Percentiles rank a stretch among this genome's conserved stretches.
phyloP scores from a whole-genome alignment of 2,329 filamentous ascomycete species.

The Fusarium multiceps region DNA sequence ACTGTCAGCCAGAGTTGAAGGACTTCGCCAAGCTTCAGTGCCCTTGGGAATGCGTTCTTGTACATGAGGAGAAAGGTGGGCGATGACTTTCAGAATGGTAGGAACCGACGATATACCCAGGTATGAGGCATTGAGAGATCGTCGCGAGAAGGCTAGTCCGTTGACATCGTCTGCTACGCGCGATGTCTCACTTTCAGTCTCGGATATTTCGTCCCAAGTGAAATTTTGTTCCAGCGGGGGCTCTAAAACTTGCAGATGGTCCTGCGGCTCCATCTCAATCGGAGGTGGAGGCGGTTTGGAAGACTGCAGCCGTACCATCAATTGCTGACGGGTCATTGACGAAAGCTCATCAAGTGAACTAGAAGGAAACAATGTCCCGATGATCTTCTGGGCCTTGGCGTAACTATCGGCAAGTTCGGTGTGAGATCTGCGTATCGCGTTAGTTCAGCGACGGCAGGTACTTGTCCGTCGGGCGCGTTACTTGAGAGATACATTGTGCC shows the following conservation, averaged over 20 bases:
- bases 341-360: background rate
- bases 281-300: background rate
- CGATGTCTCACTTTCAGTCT: background rate
- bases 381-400: background rate
- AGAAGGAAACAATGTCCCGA: background rate
- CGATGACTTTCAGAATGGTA: constrained; percentile 57
- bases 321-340: constrained; percentile 1
- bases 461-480: background rate
- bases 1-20: background rate
- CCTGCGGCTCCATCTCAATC: background rate
- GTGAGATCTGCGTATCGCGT: background rate
- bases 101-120: constrained; percentile 73
- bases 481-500: constrained; percentile 13
- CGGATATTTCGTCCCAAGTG: constrained; percentile 23
- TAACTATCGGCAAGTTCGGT: background rate
- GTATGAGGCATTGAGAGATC: constrained; percentile 63
- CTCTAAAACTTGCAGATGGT: constrained; percentile 3
- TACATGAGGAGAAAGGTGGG: constrained; percentile 58
- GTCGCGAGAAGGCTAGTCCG: constrained; percentile 69
- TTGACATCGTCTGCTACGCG: constrained; percentile 40
- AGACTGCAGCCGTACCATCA: background rate
- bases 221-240: constrained; percentile 2
- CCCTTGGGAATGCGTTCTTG: constrained; percentile 54
- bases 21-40: constrained; percentile 1
- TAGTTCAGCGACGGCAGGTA: background rate